Evolutionary conservation across 2,329 filamentous ascomycete species (phyloP), one percentile per base, ranked within the genome.

Genomic region (Fusarium sambucinum): DNA sequence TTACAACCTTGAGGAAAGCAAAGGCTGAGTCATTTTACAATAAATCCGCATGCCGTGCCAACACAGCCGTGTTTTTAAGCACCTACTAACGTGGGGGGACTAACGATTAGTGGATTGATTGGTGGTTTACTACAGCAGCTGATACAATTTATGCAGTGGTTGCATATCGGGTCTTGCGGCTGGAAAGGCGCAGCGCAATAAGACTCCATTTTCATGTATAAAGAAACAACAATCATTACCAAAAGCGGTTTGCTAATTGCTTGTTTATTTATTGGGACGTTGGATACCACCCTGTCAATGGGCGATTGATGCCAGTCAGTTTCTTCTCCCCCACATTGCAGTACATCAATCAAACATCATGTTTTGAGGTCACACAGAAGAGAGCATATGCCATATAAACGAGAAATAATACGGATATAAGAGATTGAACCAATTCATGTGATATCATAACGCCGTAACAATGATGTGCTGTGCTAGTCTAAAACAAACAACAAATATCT

Each of bases 401-500:
- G 25, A 19, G 41, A 4, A 29, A n/a, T 1, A n/a, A 1, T 29
- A n/a, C 21, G 16, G 10, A 3, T 19, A 32, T 16, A 5, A 21
- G 21, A 2, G 2, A 30, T 7, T 2, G 12, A 29, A 29, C 30
- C n/a, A 30, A 45, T 45, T 45, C 42, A 30, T 45, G 42, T 45
- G 42, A 30, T 45, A 45, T 19, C 42, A 45, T 45, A 30, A 30
- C 42, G 42, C 27, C 42, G 13, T 30, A 30, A 45, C 42, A 30
- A 30, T 45, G 27, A 29, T 30, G 32, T 17, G 32, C 32, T 17
- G 40, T 42, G 42, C 17, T 14, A 16, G 27, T 45, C n/a, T 30
- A 45, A 21, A n/a, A 13, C 30, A 16, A 16, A 16, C 41, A 45
- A 30, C 2, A 30, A 19, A 16, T 19, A 3, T 30, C 30, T 53